Base-by-base conservation (phyloP, 73 alveolate genomes). In the Paramecium sonneborni region DNA sequence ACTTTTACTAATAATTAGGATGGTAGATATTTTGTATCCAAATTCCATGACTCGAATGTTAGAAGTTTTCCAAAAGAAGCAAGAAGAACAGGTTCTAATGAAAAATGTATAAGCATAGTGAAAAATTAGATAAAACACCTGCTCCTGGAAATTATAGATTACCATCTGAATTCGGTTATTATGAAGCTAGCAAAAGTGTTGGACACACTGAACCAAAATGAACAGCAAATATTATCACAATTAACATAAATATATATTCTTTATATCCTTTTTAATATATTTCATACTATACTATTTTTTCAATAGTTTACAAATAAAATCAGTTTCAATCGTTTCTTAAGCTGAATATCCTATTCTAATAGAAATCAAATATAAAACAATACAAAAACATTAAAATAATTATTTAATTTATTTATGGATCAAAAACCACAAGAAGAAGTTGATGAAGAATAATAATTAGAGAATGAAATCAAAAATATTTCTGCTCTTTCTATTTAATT, bases 121-220 rank as follows among this genome's bases (percentile, higher is more conserved):
- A 23, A 14, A 20, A 38, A 2, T n/a, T 24, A 79, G 90, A 39
- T 43, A 11, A 56, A 41, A 88, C 96, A 26, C 98, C 98, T 85
- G 98, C 97, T 5, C 98, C 98, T 12, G 98, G 98, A 32, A 55
- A 92, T 10, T 96, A 96, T 79, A 92, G 98, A 37, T 67, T 93
- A 24, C 95, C 96, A 0, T 87, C 97, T 52, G 98, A 96, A 24
- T 96, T 96, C 43, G 98, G 98, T 7, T 92, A 89, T 57, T 94
- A 96, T 57, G 97, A 94, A 38, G 95, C 98, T 12, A 95, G 84
- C 44, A 62, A 62, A 62, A 62, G 84, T 12, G 84, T 62, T 62
- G 84, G 84, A 28, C 84, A 62, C 44, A 30, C 84, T 30, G 84
- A 62, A 62, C 84, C 84, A 24, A 62, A 62, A 62, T 62, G 84